Conservation (phyloP, 352 stramenopile species). For the Phytopythium vexans region DNA sequence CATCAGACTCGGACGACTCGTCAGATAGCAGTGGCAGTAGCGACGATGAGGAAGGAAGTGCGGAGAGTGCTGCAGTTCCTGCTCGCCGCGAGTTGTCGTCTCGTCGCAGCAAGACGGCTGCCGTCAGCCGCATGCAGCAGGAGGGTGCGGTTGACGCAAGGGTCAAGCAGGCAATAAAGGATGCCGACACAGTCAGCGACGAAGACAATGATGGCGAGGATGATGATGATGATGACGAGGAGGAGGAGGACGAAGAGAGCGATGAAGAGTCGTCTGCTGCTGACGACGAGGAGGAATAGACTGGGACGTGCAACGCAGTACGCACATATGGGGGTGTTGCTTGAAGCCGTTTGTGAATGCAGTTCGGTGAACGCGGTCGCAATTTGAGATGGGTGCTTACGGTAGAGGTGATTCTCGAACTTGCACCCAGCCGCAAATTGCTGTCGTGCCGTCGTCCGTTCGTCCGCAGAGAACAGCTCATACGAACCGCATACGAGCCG, state of each 20-base stretch:
- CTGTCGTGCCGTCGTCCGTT: too few species aligned
- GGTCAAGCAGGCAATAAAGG: slow-evolving; percentile 51
- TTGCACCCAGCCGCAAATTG: too few species aligned
- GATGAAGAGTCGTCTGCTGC: slow-evolving; percentile 16
- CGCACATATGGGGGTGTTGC: too few species aligned
- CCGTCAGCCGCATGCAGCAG: slow-evolving; percentile 61
- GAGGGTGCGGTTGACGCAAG: slow-evolving; percentile 52
- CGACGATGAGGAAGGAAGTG: slow-evolving; percentile 9
- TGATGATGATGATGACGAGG: slow-evolving; percentile 26
- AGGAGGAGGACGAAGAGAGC: slow-evolving; percentile 19
- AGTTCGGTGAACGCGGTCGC: too few species aligned
- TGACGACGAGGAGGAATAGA: slow-evolving; percentile 12
- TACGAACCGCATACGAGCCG: too few species aligned
- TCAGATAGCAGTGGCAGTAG: slow-evolving; percentile 35
- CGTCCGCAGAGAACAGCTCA: too few species aligned
- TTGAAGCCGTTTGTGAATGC: too few species aligned
- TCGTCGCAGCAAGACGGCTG: slow-evolving; percentile 53
- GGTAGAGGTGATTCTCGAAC: too few species aligned
- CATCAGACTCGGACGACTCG: slow-evolving; percentile 16
- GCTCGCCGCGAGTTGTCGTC: slow-evolving; percentile 36
- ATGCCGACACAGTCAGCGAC: slow-evolving; percentile 26
- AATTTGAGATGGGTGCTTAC: too few species aligned
- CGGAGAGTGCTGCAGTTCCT: slow-evolving; percentile 2
- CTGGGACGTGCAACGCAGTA: not conserved
- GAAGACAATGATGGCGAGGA: slow-evolving; percentile 21